Evolutionary conservation across 1,139 yeast species (phyloP).

Genomic region (Candida sp.): DNA sequence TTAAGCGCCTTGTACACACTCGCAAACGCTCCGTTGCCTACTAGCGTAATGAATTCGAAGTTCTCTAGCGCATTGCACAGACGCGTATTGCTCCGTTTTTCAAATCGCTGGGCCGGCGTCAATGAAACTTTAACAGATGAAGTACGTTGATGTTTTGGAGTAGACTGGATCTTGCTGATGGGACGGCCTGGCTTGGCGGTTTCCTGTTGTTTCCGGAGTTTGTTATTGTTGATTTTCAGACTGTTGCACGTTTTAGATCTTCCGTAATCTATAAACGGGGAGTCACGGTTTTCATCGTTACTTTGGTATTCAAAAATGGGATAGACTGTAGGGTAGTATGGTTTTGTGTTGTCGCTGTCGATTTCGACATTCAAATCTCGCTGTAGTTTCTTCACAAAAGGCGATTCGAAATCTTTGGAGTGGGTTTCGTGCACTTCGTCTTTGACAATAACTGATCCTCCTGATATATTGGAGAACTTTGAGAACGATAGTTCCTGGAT

Average conservation of each 20-base stretch:
- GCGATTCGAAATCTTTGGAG: constrained; percentile 22
- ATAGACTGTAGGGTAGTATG: constrained; percentile 8
- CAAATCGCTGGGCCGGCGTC: constrained; percentile 58
- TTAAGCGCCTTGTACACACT: constrained; percentile 86
- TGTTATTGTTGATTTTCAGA: constrained; percentile 3
- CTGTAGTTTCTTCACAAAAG: constrained; percentile 31
- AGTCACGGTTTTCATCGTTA: constrained; percentile 9
- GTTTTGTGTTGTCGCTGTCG: constrained; percentile 3
- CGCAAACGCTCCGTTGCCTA: constrained; percentile 96
- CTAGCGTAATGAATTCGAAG: constrained; percentile 68
- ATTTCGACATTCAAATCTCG: constrained; percentile 16
- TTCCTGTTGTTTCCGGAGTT: constrained; percentile 5
- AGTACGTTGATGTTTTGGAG: constrained; percentile 28
- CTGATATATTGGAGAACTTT: constrained; percentile 38
- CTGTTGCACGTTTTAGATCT: background rate
- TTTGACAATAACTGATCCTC: constrained; percentile 18
- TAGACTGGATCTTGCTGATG: constrained; percentile 11
- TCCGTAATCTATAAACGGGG: constrained; percentile 10
- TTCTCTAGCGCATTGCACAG: constrained; percentile 52
- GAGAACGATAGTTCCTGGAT: constrained; percentile 40
- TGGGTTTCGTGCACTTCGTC: background rate
- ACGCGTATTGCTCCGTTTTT: constrained; percentile 42
- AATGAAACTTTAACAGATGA: constrained; percentile 49
- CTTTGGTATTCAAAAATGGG: constrained; percentile 10
- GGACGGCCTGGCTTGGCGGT: constrained; percentile 4